Percentiles rank a stretch among this genome's conserved stretches.
phyloP scores from a whole-genome alignment of 1,284 basidiomycete genomes.

The Marasmius tenuissimus region DNA sequence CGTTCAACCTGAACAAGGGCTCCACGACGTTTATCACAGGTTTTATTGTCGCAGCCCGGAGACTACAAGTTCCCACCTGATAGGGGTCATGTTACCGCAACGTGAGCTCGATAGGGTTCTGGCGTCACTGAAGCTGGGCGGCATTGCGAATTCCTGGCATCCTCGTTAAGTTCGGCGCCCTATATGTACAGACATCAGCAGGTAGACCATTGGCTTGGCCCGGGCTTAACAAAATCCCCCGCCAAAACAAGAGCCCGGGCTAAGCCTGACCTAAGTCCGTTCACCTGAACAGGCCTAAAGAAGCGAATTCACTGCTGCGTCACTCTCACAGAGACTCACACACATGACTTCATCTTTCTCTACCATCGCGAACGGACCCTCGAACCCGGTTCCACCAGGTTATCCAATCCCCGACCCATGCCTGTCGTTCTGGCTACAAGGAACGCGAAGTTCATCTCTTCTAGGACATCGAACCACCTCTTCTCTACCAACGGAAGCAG shows the following conservation, averaged over 20 bases:
- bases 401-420: slow-evolving; percentile 21
- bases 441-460: slow-evolving; percentile 19
- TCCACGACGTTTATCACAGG: not conserved
- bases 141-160: not conserved
- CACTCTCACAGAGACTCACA: not conserved
- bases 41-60: not conserved
- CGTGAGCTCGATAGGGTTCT: not conserved
- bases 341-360: not conserved
- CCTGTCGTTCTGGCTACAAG: slow-evolving; percentile 27
- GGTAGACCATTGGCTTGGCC: no score
- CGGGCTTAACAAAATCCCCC: no score
- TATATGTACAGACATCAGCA: no score
- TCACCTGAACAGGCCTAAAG: no score
- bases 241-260: no score
- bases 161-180: no score
- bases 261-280: no score
- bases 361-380: slow-evolving; percentile 12
- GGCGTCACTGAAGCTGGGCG: not conserved
- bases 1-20: no score
- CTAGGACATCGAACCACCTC: slow-evolving; percentile 24
- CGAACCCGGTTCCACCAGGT: slow-evolving; percentile 14
- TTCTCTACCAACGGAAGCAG: slow-evolving; percentile 17
- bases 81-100: not conserved
- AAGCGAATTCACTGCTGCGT: no score
- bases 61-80: not conserved